Base-by-base conservation (phyloP, 371 early-diverging fungal genomes). In the Coemansia sp. region DNA sequence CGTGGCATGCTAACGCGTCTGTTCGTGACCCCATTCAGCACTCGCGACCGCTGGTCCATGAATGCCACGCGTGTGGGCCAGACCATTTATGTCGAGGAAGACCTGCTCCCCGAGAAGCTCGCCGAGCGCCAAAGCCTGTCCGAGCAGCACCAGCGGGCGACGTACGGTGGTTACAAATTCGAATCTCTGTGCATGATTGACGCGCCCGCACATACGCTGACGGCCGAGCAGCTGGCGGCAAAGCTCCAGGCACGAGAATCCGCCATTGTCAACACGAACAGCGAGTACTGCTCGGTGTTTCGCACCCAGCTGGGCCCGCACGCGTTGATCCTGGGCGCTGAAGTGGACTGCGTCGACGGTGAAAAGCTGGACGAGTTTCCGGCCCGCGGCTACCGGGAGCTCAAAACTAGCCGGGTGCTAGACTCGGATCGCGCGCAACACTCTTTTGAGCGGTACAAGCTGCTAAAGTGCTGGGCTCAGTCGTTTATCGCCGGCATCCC, bases 381-480 rank as follows among this genome's bases (percentile, higher is more conserved):
- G 12, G 65, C 49, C 52, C 61, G 61, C 20, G 76, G 80, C 47
- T 96, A 94, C 62, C 81, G 89, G 9, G 97, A 97, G 68, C 84
- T 97, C 45, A 97, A 97, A 69, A 97, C 97, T 11, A 86, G 89
- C 35, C 77, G 88, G 36, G 54, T 88, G 0, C 84, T 94, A 35
- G 76, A 81, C 31, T 82, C 69, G 14, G 72, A 33, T 53, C 48
- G 54, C 48, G 62, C 58, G 35, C 54, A 33, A 14, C 50, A 41
- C 11, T 33, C 33, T 11, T 52, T 57, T 76, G 87, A 53, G 51
- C 78, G 91, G 36, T 83, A 81, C 76, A 97, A 97, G 71, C 80
- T 97, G 56, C 62, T 94, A 1, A 90, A 90, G 64, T 89, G 91
- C 57, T 97, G 94, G 91, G 90, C 93, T 4, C 95, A 97, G 77